Percentiles rank a stretch among this genome's conserved stretches.
These are phyloP conservation scores for Fusarium fujikuroi DNA, from an alignment of 2,329 filamentous ascomycete species.

Conservation along the genomic window DNA sequence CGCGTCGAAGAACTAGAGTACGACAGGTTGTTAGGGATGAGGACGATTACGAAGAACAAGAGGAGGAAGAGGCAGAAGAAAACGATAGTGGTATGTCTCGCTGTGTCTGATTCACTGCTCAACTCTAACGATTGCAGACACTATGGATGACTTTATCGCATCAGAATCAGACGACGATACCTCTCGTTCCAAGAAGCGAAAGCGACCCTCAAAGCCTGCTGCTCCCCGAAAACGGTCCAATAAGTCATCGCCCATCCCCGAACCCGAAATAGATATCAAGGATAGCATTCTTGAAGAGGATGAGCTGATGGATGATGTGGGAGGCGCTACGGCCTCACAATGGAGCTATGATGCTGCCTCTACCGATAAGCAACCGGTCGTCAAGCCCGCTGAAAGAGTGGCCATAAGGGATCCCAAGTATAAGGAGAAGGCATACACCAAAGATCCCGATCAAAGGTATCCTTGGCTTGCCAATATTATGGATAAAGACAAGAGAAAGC, in stretches of 20 bases:
- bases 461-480: constrained; percentile 87
- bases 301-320: constrained; percentile 64
- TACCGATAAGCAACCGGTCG: constrained; percentile 50
- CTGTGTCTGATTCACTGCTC: too few species aligned
- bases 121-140: constrained; percentile 55
- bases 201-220: constrained; percentile 67
- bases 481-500: constrained; percentile 84
- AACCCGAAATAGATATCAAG: constrained; percentile 39
- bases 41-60: constrained; percentile 79
- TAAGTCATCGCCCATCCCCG: constrained; percentile 54
- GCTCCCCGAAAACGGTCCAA: constrained; percentile 72
- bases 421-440: constrained; percentile 78
- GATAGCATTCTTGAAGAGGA: constrained; percentile 64
- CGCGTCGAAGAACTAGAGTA: constrained; percentile 54
- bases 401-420: constrained; percentile 47
- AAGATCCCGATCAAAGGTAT: constrained; percentile 87
- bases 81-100: constrained; percentile 66
- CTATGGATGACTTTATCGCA: constrained; percentile 89
- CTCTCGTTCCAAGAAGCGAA: constrained; percentile 75
- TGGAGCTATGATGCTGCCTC: constrained; percentile 75
- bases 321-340: constrained; percentile 80
- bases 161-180: constrained; percentile 78
- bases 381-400: constrained; percentile 46
- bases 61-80: constrained; percentile 69
- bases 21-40: constrained; percentile 74